A percentile compares a stretch with the other conserved stretches of the same genome.
phyloP scores from a whole-genome alignment of 1,284 basidiomycete genomes.

The Trichosporon inkin region DNA sequence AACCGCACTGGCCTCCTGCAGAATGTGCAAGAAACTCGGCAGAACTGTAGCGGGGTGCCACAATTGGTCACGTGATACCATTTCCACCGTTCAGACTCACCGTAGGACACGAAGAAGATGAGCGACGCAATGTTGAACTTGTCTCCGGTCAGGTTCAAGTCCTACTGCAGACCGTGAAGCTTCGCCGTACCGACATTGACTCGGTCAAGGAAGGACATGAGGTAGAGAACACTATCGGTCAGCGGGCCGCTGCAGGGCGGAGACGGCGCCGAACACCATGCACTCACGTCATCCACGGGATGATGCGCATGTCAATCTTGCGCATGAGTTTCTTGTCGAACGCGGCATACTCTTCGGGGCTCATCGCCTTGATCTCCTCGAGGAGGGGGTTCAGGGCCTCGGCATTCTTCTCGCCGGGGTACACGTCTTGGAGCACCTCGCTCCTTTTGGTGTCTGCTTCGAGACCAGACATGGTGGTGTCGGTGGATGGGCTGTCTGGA shows the following conservation, averaged over 20 bases:
- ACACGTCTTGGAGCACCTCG: not conserved
- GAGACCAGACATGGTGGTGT: not conserved
- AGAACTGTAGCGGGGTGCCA: not conserved
- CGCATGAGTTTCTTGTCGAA: slow-evolving; percentile 43
- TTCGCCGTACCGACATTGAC: slow-evolving; percentile 52
- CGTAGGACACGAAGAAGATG: slow-evolving; percentile 43
- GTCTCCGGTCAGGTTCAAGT: slow-evolving; percentile 46
- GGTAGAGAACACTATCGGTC: slow-evolving; percentile 34
- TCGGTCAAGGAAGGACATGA: slow-evolving; percentile 53
- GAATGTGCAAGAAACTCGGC: not conserved
- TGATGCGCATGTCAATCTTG: slow-evolving; percentile 46
- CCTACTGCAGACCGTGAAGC: slow-evolving; percentile 45
- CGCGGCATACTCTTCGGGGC: slow-evolving; percentile 36
- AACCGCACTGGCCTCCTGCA: too few species aligned
- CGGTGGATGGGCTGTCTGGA: not conserved
- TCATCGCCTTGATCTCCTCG: slow-evolving; percentile 32
- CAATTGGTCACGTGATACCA: not conserved
- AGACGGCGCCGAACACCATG: not conserved
- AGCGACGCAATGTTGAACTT: slow-evolving; percentile 47
- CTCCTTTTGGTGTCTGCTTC: not conserved
- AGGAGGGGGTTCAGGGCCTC: slow-evolving; percentile 3
- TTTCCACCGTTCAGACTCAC: not conserved
- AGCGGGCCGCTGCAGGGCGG: not conserved
- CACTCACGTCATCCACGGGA: slow-evolving; percentile 51
- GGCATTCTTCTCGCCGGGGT: not conserved